phyloP scores from a whole-genome alignment of 1,284 basidiomycete genomes.

The Trametes sp. region DNA sequence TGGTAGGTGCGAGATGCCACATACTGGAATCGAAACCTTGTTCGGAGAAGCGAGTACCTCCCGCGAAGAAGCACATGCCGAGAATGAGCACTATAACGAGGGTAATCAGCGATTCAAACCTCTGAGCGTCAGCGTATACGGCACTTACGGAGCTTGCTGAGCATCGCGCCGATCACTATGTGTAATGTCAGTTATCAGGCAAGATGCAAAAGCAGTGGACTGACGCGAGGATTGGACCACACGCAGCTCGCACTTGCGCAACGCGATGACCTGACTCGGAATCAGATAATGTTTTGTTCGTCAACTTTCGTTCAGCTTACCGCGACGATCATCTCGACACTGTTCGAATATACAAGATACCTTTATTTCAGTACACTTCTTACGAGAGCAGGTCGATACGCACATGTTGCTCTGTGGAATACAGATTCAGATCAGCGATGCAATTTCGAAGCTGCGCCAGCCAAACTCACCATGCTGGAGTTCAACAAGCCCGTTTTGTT shows the following conservation, averaged over 20 bases:
- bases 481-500: slow-evolving; percentile 82
- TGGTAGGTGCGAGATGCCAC: slow-evolving; percentile 32
- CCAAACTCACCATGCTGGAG: slow-evolving; percentile 72
- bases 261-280: slow-evolving; percentile 68
- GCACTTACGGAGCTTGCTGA: slow-evolving; percentile 75
- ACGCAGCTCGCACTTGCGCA: slow-evolving; percentile 84
- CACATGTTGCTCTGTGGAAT: slow-evolving; percentile 68
- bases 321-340: slow-evolving; percentile 77
- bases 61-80: slow-evolving; percentile 85
- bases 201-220: slow-evolving; percentile 8
- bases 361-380: not conserved
- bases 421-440: slow-evolving; percentile 7
- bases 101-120: not conserved
- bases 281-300: not conserved
- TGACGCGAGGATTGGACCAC: slow-evolving; percentile 80
- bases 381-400: slow-evolving; percentile 37
- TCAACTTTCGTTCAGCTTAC: slow-evolving; percentile 47
- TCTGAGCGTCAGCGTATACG: not conserved
- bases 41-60: slow-evolving; percentile 79
- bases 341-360: slow-evolving; percentile 36
- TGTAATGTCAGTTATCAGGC: not conserved
- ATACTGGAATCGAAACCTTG: slow-evolving; percentile 79
- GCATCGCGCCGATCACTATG: slow-evolving; percentile 79
- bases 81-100: slow-evolving; percentile 50
- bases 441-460: not conserved